Percentiles rank a stretch among this genome's conserved stretches.
Conservation (phyloP, 2,329 filamentous ascomycete genomes). For the Aspergillus latus region DNA sequence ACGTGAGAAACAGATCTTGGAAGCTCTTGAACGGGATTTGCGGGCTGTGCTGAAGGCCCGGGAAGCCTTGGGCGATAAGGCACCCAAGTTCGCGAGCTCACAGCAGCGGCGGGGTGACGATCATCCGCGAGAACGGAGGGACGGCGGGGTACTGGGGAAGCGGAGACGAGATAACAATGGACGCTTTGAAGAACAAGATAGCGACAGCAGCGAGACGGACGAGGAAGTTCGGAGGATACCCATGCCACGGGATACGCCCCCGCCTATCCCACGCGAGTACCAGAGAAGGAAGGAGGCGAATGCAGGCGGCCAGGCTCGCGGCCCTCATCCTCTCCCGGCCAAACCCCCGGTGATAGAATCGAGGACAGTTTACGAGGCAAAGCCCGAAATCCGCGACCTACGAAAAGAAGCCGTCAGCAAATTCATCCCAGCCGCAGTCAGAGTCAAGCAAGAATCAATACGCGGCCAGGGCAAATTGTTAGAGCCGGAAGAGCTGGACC, state of each 20-base stretch:
- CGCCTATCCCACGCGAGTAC: slow-evolving; percentile 55
- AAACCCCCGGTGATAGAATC: slow-evolving; percentile 53
- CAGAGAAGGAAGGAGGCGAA: slow-evolving; percentile 40
- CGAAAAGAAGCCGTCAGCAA: slow-evolving; percentile 78
- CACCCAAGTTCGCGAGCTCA: slow-evolving; percentile 58
- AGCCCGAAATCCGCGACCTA: slow-evolving; percentile 78
- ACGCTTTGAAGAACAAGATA: slow-evolving; percentile 32
- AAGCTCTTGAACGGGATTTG: slow-evolving; percentile 83
- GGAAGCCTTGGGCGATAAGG: slow-evolving; percentile 77
- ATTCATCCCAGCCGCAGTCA: slow-evolving; percentile 79
- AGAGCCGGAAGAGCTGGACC: slow-evolving; percentile 74
- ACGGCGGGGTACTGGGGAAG: slow-evolving; percentile 61
- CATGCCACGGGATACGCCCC: slow-evolving; percentile 65
- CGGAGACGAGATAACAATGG: slow-evolving; percentile 52
- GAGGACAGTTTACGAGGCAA: slow-evolving; percentile 84
- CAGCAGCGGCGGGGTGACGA: slow-evolving; percentile 32
- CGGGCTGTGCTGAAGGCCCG: slow-evolving; percentile 77
- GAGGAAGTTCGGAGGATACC: slow-evolving; percentile 61
- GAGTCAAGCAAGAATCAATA: slow-evolving; percentile 75
- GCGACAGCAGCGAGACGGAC: slow-evolving; percentile 56
- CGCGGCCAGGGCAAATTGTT: slow-evolving; percentile 69
- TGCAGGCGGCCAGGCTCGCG: slow-evolving; percentile 36
- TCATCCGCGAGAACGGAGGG: slow-evolving; percentile 33
- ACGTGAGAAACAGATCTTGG: slow-evolving; percentile 72
- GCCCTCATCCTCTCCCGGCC: slow-evolving; percentile 38